Percentiles rank a stretch among this genome's conserved stretches.
phyloP scores from a whole-genome alignment of 2,329 filamentous ascomycete genomes.

The Pseudogymnoascus sp. region DNA sequence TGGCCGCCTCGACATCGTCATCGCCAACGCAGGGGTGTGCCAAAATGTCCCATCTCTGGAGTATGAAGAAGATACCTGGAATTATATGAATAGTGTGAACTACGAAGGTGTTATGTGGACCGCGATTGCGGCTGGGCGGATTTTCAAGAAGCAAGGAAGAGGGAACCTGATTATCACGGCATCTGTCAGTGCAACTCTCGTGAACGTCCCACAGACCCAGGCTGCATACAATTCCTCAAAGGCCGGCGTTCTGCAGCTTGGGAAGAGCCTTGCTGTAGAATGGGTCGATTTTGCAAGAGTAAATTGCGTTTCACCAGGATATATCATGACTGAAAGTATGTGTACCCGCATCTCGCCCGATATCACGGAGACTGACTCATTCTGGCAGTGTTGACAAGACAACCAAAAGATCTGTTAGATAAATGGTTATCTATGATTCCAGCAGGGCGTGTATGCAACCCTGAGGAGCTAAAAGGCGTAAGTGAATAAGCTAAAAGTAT shows the following conservation, averaged over 20 bases:
- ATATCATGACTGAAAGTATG: constrained; percentile 3
- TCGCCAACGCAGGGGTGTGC: constrained; percentile 32
- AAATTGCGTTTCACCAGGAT: constrained; percentile 33
- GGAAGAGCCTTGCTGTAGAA: constrained; percentile 36
- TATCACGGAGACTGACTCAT: not conserved
- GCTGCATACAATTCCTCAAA: constrained; percentile 39
- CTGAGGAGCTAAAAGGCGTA: constrained; percentile 31
- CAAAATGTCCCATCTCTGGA: constrained; percentile 31
- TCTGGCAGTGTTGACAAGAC: not conserved
- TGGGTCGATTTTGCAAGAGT: constrained; percentile 37
- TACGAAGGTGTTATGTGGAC: constrained; percentile 25
- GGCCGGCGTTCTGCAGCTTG: constrained; percentile 35
- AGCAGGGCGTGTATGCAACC: constrained; percentile 13
- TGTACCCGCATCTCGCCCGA: not conserved
- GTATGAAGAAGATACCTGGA: constrained; percentile 35
- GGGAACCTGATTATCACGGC: constrained; percentile 36
- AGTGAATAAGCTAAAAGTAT: not conserved
- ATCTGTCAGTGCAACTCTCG: constrained; percentile 34
- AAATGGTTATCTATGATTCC: constrained; percentile 17
- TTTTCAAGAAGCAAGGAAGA: constrained; percentile 31
- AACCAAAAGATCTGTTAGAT: not conserved
- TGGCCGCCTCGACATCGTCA: constrained; percentile 34
- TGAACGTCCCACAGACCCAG: constrained; percentile 36
- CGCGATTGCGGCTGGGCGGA: constrained; percentile 17
- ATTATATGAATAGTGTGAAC: constrained; percentile 31